Evolutionary conservation across 2,329 filamentous ascomycete species (phyloP), one percentile per base, ranked within the genome.

Genomic region (Diaporthe australafricana): DNA sequence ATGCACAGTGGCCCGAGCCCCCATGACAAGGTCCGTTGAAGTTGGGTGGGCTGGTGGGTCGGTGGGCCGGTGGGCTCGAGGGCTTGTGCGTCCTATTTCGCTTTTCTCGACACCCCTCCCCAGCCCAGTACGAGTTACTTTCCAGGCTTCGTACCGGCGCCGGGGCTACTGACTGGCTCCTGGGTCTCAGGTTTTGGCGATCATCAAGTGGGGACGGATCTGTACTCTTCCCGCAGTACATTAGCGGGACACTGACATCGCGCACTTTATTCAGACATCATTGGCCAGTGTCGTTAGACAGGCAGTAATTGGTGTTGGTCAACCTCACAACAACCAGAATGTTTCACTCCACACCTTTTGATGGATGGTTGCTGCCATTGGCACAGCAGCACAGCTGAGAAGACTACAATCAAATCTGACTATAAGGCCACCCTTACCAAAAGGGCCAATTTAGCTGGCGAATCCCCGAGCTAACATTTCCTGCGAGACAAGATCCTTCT

Each of bases 31-130:
- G 45, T 35, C 45, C 60, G 50, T 52, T 30, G 52, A 40, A 22
- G 45, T 42, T 53, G 35, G 17, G 60, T 60, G 62, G 70, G 50
- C 40, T 32, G 25, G 47, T n/a, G 52, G 67, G 52, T 48, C 25
- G 14, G n/a, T 38, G 30, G 50, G 45, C 32, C 25, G 53, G 55
- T 50, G 52, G 66, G 52, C 66, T 50, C 42, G 17, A 55, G 35
- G 45, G 71, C 55, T 72, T 60, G 71, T 73, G 71, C 68, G 68
- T 68, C 42, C 68, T 70, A 53, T 67, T 52, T 62, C 67, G 42
- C 57, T 25, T 56, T 65, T 66, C n/a, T 45, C 57, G 35, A 53
- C 57, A 66, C 52, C 47, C 67, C 67, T 70, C 55, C 40, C 56
- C 50, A 50, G 16, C 42, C 25, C 48, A 57, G 57, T 47, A 55